Evolutionary conservation across 495 filamentous ascomycete species (phyloP).

Genomic region (Echria macrotheca): DNA sequence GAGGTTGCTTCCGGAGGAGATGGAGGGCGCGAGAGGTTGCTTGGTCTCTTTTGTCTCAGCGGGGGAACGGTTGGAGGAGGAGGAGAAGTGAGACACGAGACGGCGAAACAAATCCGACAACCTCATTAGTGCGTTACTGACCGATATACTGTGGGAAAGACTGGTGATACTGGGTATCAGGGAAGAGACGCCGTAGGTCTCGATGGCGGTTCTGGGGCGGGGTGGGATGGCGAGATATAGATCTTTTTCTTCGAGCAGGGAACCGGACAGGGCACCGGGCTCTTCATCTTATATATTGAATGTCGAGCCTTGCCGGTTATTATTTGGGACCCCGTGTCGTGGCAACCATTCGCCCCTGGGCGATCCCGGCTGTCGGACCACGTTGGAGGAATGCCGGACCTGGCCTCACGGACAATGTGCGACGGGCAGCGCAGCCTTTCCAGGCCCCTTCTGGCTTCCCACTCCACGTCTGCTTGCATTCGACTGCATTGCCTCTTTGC

Average conservation of each 20-base stretch:
- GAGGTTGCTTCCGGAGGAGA: conserved; percentile 15
- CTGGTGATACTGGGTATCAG: not conserved
- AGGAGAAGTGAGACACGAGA: conserved; percentile 25
- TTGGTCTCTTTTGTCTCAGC: conserved; percentile 19
- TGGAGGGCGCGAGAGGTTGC: conserved; percentile 5
- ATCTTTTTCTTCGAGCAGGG: too few species aligned
- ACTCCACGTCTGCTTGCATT: too few species aligned
- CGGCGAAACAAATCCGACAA: conserved; percentile 22
- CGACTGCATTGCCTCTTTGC: too few species aligned
- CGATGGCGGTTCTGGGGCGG: too few species aligned
- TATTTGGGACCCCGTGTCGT: conserved; percentile 2
- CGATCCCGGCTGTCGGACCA: conserved; percentile 33
- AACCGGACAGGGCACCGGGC: too few species aligned
- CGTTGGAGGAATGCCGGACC: conserved; percentile 45
- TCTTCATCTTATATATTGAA: not conserved
- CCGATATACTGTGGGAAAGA: conserved; percentile 6
- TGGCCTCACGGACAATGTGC: conserved; percentile 29
- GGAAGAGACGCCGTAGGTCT: not conserved
- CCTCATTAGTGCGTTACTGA: conserved; percentile 13
- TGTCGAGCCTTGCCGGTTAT: conserved; percentile 6
- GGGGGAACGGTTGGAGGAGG: conserved; percentile 11
- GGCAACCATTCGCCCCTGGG: conserved; percentile 5
- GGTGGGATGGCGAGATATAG: conserved; percentile 1
- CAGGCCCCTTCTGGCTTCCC: too few species aligned
- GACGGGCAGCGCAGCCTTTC: not conserved